These are phyloP conservation scores for Aspergillus egyptiacus DNA, from an alignment of 495 filamentous ascomycete species.

Conservation along the genomic window DNA sequence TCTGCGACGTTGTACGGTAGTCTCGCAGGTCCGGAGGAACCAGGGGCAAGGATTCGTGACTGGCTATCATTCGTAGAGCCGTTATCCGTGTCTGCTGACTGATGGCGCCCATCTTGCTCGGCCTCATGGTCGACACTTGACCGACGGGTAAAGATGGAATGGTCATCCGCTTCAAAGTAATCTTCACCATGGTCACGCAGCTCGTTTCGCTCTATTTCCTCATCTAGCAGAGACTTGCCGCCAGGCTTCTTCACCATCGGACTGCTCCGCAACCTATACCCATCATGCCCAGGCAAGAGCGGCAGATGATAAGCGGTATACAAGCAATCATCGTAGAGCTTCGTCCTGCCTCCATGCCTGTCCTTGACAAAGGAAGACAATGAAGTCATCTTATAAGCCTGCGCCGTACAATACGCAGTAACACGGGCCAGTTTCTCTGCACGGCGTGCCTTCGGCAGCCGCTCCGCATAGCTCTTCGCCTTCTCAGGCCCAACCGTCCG, in stretches of 20 bases:
- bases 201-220: constrained; percentile 95
- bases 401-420: constrained; percentile 94
- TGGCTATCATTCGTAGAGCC: background rate
- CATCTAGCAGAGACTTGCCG: constrained; percentile 85
- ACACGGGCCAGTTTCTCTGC: constrained; percentile 83
- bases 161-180: constrained; percentile 57
- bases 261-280: constrained; percentile 81
- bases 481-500: constrained; percentile 52
- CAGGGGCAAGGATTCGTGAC: constrained; percentile 10
- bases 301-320: constrained; percentile 95
- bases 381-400: constrained; percentile 80
- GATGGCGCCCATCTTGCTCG: background rate
- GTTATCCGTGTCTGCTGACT: background rate
- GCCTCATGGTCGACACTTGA: constrained; percentile 18
- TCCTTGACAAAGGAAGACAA: constrained; percentile 83
- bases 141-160: constrained; percentile 24
- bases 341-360: constrained; percentile 86
- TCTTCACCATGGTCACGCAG: constrained; percentile 83
- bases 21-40: constrained; percentile 31
- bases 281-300: constrained; percentile 74
- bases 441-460: constrained; percentile 81
- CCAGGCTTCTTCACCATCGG: constrained; percentile 88
- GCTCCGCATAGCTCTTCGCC: constrained; percentile 92
- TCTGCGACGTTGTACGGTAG: constrained; percentile 77
- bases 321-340: constrained; percentile 98